Conservation (phyloP, 2,329 filamentous ascomycete genomes). For the Pseudogymnoascus sp. region DNA sequence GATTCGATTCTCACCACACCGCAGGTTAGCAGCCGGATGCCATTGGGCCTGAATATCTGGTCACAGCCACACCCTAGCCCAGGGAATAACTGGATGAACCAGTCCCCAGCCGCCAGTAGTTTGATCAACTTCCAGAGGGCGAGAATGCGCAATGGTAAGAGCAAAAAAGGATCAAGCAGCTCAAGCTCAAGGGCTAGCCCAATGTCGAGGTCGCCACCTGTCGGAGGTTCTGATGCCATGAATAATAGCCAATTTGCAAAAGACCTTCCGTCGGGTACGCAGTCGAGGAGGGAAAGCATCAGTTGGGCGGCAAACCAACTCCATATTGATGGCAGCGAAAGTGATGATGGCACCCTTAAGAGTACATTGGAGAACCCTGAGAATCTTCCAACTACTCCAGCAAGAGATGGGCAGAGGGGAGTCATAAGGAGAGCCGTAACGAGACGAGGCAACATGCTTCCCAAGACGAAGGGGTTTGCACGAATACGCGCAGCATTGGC, state of each 20-base stretch:
- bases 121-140: conserved; percentile 71
- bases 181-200: conserved; percentile 63
- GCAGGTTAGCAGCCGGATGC: conserved; percentile 58
- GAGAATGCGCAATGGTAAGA: conserved; percentile 51
- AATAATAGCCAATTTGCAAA: conserved; percentile 44
- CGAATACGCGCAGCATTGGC: conserved; percentile 82
- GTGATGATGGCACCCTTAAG: conserved; percentile 58
- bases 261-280: conserved; percentile 40
- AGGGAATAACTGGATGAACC: conserved; percentile 55
- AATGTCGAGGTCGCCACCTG: conserved; percentile 72
- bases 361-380: conserved; percentile 33
- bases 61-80: conserved; percentile 39
- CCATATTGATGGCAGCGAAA: conserved; percentile 75
- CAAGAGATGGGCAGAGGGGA: conserved; percentile 55
- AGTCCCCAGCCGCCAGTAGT: conserved; percentile 65
- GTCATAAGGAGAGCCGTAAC: conserved; percentile 81
- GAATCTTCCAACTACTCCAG: conserved; percentile 35
- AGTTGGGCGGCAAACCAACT: conserved; percentile 86
- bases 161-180: conserved; percentile 60
- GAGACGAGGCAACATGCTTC: conserved; percentile 83
- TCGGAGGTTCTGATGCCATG: conserved; percentile 30
- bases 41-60: conserved; percentile 28
- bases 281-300: conserved; percentile 74
- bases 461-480: conserved; percentile 93
- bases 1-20: conserved; percentile 80